Evolutionary conservation across 306 rosid species (phyloP).

Genomic region (Vigna angularis): DNA sequence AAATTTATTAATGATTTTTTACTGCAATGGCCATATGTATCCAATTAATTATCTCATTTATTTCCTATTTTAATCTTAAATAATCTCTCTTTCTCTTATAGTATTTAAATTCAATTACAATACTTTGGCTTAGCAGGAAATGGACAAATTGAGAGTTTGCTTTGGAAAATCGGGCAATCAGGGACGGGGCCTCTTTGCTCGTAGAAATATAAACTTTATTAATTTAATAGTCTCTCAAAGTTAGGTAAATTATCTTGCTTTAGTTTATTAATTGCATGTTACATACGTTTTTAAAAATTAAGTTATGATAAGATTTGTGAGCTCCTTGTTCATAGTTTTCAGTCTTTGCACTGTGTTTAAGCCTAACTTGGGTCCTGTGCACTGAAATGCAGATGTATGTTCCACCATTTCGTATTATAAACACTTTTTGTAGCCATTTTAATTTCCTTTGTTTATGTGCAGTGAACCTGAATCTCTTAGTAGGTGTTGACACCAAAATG

Average conservation of each 20-base stretch:
- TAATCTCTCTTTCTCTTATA: not conserved
- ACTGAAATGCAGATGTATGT: conserved; percentile 40
- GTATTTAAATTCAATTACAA: not conserved
- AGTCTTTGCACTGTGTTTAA: conserved; percentile 72
- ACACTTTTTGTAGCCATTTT: conserved; percentile 6
- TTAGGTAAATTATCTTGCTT: not conserved
- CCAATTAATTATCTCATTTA: conserved; percentile 14
- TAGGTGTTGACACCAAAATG: conserved; percentile 60
- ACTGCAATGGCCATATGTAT: not conserved
- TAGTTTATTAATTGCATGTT: not conserved
- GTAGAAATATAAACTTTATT: conserved; percentile 61
- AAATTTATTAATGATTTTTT: no score
- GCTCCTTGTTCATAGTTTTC: conserved; percentile 60
- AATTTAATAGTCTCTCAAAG: conserved; percentile 15
- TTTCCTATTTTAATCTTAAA: not conserved
- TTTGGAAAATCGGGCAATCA: conserved; percentile 98
- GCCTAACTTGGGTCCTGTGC: conserved; percentile 70
- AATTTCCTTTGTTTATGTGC: conserved; percentile 31
- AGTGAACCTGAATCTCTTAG: conserved; percentile 68
- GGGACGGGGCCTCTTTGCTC: conserved; percentile 99
- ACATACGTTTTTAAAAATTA: no score
- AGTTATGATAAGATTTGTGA: conserved; percentile 38
- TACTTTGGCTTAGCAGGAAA: conserved; percentile 62
- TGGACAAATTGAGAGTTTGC: conserved; percentile 77
- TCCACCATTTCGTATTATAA: not conserved